Evolutionary conservation across 345 rosid species (phyloP), one percentile per base, ranked within the genome.

Genomic region (Draba incana): DNA sequence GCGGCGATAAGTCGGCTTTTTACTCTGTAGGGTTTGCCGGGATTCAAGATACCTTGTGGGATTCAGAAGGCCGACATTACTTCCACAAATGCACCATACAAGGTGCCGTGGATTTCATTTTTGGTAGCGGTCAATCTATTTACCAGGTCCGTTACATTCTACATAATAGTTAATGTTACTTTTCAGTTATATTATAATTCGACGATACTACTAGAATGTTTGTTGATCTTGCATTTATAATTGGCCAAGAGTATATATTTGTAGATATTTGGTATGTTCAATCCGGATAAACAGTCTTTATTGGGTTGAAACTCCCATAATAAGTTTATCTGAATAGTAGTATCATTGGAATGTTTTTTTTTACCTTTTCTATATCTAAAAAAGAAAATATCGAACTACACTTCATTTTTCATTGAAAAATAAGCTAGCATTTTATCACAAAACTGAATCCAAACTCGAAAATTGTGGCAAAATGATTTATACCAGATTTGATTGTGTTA

Each of bases 41-140:
- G 8, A 14, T 84, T 54, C 97, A 93, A 71, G 96, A 93, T 79
- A 93, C 96, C 0, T 23, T 93, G 77, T 90, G 94, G 96, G 97
- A 90, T 64, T 62, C 45, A 2, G 45, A 53, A 6, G 98, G 98
- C 6, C 77, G 90, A 8, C 97, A 90, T 64, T 90, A 83, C 77
- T 88, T 80, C 81, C 64, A 73, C 50, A 60, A 51, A 2, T 93
- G 94, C 75, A 74, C 79, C 55, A 88, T 93, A 3, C 84, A 85
- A 70, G 96, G 98, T 10, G 85, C 90, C 6, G 92, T 88, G 0
- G 98, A 93, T 79, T 93, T 88, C 65, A 90, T 93, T 63, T 90
- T 88, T 57, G 98, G 97, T 2, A 56, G 47, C 25, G 98, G 87
- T 3, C 92, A 84, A 60, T 90, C 97, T 13, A 52, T 93, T 63